These are phyloP conservation scores for Chytriomyces sp. DNA, from an alignment of 192 early-diverging fungal genomes.

Conservation along the genomic window DNA sequence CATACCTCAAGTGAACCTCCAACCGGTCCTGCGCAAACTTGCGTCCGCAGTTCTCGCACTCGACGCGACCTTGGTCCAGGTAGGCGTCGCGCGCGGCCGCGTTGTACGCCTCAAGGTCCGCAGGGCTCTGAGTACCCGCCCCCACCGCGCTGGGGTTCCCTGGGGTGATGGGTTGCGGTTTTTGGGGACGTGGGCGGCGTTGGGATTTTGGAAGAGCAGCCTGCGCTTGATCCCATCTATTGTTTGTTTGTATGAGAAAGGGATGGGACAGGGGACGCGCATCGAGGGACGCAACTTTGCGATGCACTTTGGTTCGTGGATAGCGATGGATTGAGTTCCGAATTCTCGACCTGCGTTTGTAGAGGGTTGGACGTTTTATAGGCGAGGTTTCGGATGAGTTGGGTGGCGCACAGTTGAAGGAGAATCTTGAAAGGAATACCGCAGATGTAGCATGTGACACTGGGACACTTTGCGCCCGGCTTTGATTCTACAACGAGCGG, in stretches of 20 bases:
- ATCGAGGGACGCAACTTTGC: slow-evolving; percentile 4
- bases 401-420: not conserved
- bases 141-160: not conserved
- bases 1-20: slow-evolving; percentile 18
- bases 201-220: slow-evolving; percentile 15
- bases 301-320: slow-evolving; percentile 21
- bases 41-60: slow-evolving; percentile 16
- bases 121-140: not conserved
- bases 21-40: slow-evolving; percentile 23
- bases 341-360: slow-evolving; percentile 25
- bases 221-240: slow-evolving; percentile 7
- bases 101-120: slow-evolving; percentile 14
- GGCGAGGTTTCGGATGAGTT: too few species aligned
- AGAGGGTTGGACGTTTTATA: too few species aligned
- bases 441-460: slow-evolving; percentile 22
- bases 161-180: not conserved
- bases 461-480: slow-evolving; percentile 9
- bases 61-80: not conserved
- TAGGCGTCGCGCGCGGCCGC: slow-evolving; percentile 6
- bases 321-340: slow-evolving; percentile 17
- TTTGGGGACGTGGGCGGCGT: slow-evolving; percentile 14
- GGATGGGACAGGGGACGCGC: not conserved
- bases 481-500: slow-evolving; percentile 18
- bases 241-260: not conserved
- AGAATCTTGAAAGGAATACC: not conserved